Base-by-base conservation (phyloP, 148 eudicot species). In the Diospyros kaki region DNA sequence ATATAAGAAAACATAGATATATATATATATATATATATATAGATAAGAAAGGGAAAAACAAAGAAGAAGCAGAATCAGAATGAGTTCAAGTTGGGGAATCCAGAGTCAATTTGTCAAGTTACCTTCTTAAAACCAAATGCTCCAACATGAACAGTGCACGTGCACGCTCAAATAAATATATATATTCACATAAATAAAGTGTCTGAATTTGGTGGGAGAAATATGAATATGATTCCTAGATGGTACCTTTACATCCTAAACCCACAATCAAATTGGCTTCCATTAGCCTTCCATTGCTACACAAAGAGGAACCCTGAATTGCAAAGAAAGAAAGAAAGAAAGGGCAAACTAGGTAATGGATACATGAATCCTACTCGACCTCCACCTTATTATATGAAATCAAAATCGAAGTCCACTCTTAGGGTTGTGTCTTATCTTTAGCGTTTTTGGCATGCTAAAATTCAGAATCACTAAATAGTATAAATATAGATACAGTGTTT, bases 141-240 rank as follows among this genome's bases (percentile, higher is more conserved):
- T 28, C 28, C 28, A 28, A 28, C 28, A 28, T 28, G 28, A 28
- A 28, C 28, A 28, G 28, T 28, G 28, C 28, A 28, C 28, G 28
- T 28, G 28, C 28, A 28, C 28, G 0, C 28, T 0, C 28, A 28
- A 28, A 28, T 28, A 28, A 0, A 28, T 28, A 28, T 28, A 28
- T 28, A 28, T 28, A 28, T 28, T 28, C 28, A 28, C 28, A 28
- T 28, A 28, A 28, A 28, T 28, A 28, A 28, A 28, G 44, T 56
- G 59, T 48, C n/a, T 11, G 63, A 54, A 18, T 66, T 55, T 65
- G 18, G 4, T 18, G 18, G 58, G 41, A n/a, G 68, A 64, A 55
- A 63, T 46, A 44, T 69, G 75, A 77, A 70, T 69, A 43, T 41
- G 69, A 76, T 69, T 69, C 78, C 78, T 48, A 41, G 10, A 52